Conservation (phyloP, 495 filamentous ascomycete genomes). For the Umbilicaria muhlenbergii region DNA sequence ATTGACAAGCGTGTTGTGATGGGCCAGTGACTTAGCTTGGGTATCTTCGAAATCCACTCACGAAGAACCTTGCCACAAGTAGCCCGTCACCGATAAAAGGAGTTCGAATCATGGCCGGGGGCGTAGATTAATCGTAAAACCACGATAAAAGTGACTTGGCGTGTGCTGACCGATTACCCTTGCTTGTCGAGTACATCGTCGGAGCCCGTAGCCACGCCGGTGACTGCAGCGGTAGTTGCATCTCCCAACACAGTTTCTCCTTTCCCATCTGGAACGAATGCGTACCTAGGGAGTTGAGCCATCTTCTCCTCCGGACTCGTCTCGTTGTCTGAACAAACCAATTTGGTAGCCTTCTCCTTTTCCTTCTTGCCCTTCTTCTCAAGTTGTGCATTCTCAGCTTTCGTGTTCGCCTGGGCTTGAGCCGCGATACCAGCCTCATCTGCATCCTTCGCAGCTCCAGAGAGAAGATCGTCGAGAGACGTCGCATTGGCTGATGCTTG, state of each 20-base stretch:
- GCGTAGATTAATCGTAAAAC: neutral
- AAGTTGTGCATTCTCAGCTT: slow-evolving; percentile 17
- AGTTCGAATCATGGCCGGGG: neutral
- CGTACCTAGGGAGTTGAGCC: slow-evolving; percentile 62
- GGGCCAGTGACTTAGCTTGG: slow-evolving; percentile 8
- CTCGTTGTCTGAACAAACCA: slow-evolving; percentile 67
- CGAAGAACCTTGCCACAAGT: neutral
- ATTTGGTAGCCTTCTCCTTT: slow-evolving; percentile 49
- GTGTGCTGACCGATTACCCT: too few species aligned
- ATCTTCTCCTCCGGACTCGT: slow-evolving; percentile 79
- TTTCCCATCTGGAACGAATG: slow-evolving; percentile 40
- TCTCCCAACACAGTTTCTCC: slow-evolving; percentile 22
- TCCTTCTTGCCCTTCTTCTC: slow-evolving; percentile 60
- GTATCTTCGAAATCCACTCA: neutral
- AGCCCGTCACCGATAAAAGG: neutral
- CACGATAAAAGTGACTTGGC: neutral
- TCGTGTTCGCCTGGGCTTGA: slow-evolving; percentile 12
- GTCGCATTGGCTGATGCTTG: slow-evolving; percentile 23
- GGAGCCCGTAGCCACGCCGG: slow-evolving; percentile 20
- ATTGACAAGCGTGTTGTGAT: neutral
- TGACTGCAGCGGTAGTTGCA: slow-evolving; percentile 22
- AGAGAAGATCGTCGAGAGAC: slow-evolving; percentile 49
- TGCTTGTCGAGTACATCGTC: slow-evolving; percentile 20
- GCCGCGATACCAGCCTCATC: slow-evolving; percentile 18
- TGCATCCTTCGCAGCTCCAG: slow-evolving; percentile 31